Base-by-base conservation (phyloP, 1,139 yeast genomes). In the Blastobotrys petasosporus region DNA sequence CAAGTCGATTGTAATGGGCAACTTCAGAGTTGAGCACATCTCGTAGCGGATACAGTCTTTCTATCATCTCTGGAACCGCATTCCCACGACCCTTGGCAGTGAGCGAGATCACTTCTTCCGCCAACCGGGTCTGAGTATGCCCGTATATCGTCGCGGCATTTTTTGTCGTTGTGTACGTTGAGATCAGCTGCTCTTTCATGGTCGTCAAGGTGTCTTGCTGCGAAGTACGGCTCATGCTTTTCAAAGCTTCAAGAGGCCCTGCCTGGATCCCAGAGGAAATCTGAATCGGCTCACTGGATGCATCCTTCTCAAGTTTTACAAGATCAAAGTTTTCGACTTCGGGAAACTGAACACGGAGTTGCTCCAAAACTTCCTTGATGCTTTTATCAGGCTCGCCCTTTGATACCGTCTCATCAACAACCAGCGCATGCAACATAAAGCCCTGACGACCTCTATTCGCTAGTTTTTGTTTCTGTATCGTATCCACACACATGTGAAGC, bases 11-110 rank as follows among this genome's bases (percentile, higher is more conserved):
- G 55, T 80, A 84, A 2, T 78, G 78, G 40, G 68, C 69, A 10
- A 87, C 67, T 60, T 90, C 97, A 0, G 80, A 75, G 39, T 69
- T 69, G 13, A 86, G 69, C 2, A 87, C 76, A 50, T 88, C 97
- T 45, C 90, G 73, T 47, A 88, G 65, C 1, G 97, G 97, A 59
- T 75, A 84, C 17, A 52, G 48, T 12, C 58, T 63, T n/a, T 79
- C 68, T 36, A 83, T 63, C 11, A 70, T 64, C 11, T 66, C 61
- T 37, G 85, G 76, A 8, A 90, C 74, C 30, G 74, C 74, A 2
- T 83, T 72, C 0, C 97, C 97, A 51, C 96, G 75, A 7, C 98
- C 98, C 57, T 84, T 85, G n/a, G 90, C 90, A 0, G 95, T 82
- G 48, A 84, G 68, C 0, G 95, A 75, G 30, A 92, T 71, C 20